Evolutionary conservation across 1,139 yeast genomes (phyloP).

Genomic region (Candida sojae): DNA sequence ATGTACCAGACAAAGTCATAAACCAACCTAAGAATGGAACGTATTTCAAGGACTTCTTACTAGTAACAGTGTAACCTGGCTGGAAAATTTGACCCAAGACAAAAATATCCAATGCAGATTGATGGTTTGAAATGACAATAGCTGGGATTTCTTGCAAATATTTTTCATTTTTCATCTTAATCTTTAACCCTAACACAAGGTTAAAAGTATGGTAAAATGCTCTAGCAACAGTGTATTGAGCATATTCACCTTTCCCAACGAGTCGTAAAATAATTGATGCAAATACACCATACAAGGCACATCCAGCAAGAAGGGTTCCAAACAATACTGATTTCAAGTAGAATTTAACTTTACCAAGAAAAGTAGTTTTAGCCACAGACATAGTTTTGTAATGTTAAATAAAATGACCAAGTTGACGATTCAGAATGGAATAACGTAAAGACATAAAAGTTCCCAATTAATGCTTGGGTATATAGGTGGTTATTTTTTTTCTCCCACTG

Average conservation of each 20-base stretch:
- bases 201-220: conserved; percentile 69
- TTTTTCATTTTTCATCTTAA: conserved; percentile 61
- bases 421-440: background rate
- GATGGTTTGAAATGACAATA: conserved; percentile 86
- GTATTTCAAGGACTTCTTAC: conserved; percentile 79
- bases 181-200: conserved; percentile 63
- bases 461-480: no score
- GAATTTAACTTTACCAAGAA: conserved; percentile 35
- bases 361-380: background rate
- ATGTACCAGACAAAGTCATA: conserved; percentile 85
- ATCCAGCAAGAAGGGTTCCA: conserved; percentile 51
- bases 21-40: conserved; percentile 98
- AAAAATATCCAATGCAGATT: conserved; percentile 81
- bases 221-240: conserved; percentile 91
- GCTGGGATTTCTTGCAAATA: conserved; percentile 68
- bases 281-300: conserved; percentile 75
- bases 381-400: conserved; percentile 21
- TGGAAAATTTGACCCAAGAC: conserved; percentile 84
- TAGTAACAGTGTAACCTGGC: conserved; percentile 87
- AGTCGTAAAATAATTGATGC: conserved; percentile 70
- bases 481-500: no score
- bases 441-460: background rate
- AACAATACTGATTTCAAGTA: conserved; percentile 57
- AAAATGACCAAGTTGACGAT: background rate
- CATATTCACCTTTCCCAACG: conserved; percentile 72